Conservation (phyloP, 768 basidiomycete species). For the Tylopilus sp. region DNA sequence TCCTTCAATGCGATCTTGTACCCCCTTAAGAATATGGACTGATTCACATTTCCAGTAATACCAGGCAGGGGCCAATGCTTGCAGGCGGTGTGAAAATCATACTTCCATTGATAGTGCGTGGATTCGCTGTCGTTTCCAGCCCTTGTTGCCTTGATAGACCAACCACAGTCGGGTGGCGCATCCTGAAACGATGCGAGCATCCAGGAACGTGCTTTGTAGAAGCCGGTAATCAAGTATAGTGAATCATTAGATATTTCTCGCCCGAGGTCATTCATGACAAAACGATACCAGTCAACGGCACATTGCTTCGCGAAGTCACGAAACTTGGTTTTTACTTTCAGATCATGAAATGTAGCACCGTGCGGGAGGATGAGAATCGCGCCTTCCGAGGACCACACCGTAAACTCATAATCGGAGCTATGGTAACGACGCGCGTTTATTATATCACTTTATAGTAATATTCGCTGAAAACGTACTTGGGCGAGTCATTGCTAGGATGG, state of each 20-base stretch:
- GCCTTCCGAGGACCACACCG: conserved; percentile 12
- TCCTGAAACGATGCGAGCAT: neutral
- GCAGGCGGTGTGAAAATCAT: neutral
- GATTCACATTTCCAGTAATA: neutral
- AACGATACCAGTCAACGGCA: conserved; percentile 24
- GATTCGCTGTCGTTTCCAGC: neutral
- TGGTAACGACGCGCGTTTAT: neutral
- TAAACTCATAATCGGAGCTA: neutral
- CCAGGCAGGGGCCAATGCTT: neutral
- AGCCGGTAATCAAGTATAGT: neutral
- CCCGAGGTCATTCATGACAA: neutral
- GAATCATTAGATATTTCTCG: neutral
- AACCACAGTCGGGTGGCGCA: neutral
- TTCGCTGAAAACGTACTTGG: neutral
- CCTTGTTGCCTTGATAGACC: neutral
- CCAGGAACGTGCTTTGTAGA: neutral
- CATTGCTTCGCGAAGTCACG: conserved; percentile 9
- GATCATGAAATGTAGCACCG: conserved; percentile 20
- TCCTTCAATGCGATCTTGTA: neutral
- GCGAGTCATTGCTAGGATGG: neutral
- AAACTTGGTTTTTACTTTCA: conserved; percentile 9
- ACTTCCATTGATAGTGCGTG: neutral
- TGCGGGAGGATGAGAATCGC: conserved; percentile 30
- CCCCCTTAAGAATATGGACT: neutral
- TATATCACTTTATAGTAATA: neutral